Base-by-base conservation (phyloP, 2,329 filamentous ascomycete genomes). In the Gaeumannomyces sp. region DNA sequence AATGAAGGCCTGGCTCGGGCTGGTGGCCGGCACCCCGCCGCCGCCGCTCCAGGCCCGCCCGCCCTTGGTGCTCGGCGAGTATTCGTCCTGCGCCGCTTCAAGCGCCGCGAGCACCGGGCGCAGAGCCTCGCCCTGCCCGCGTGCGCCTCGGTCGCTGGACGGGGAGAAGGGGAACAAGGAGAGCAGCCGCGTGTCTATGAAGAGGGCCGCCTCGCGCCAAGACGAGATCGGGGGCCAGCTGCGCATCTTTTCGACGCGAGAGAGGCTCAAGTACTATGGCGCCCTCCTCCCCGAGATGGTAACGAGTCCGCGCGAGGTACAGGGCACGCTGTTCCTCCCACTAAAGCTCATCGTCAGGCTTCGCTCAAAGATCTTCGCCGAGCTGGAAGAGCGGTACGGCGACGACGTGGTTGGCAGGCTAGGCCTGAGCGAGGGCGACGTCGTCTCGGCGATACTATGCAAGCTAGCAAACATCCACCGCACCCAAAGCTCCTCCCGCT, bases 1-100 rank as follows among this genome's bases (percentile, higher is more conserved):
- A 8, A 45, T 61, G n/a, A 61, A 53, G 60, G 60, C 60, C 13
- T 61, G 60, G 60, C 25, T 61, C 35, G 38, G 60, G 13, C 35
- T 61, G 13, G 29, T 53, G 4, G 60, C n/a, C 25, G 25, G 60
- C n/a, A 5, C 7, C 14, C n/a, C 60, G 14, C 60, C 60, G 38
- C 38, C 38, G 35, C 60, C 60, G 14, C n/a, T 45, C 6, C 33
- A 28, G 31, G 35, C 14, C 1, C 28, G 35, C 16, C n/a, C n/a
- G 33, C n/a, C 35, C 25, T n/a, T 45, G 22, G 14, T 61, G n/a
- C 29, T 25, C 28, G 29, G 29, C 14, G 14, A 35, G 58, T 29
- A 19, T 35, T 35, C 33, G 33, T 13, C 33, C 8, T 1, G 33
- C 11, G 11, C 33, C 11, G 33, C 33, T 13, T 13, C 11, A 8